Base-by-base conservation (phyloP, 2,329 filamentous ascomycete species). In the Ophiostoma australiae region DNA sequence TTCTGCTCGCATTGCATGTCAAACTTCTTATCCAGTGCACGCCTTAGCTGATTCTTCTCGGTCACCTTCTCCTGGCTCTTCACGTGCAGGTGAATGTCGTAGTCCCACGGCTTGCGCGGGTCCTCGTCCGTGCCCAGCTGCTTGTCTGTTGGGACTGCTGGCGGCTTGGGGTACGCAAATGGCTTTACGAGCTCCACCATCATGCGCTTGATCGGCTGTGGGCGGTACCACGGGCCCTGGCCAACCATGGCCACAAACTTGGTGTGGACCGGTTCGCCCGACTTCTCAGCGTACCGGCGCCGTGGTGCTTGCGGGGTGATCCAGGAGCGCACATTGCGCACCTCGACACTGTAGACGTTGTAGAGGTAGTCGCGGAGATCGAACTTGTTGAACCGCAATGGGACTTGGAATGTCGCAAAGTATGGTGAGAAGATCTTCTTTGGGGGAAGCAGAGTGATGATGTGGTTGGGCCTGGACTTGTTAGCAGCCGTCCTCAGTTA, bases 311-410 rank as follows among this genome's bases (percentile, higher is more conserved):
- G 85, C 80, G 90, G 87, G 76, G 91, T 89, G 77, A 98, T 87
- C 78, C 88, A 94, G 70, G 91, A 93, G 73, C 94, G 91, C 73
- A 98, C 89, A 75, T 84, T 84, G 69, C 87, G 82, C 70, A 90
- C 87, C 74, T 89, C 86, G 73, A 98, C 89, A 73, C 86, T 85
- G 84, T 99, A 99, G 63, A 87, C 87, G 80, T 97, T 89, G 83
- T 88, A 91, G 73, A 99, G 90, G 83, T 98, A 99, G 83, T 97
- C 94, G 80, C 93, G 92, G 61, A 99, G 83, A 80, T 99, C 95
- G 80, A 98, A 90, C 83, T 99, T 99, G 85, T 93, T 97, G 85
- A 97, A 93, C 76, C 87, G 89, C 76, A 98, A 86, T 13, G 95
- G 95, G 41, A 97, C 94, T 77, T 90, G 86, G 87, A 99, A 99